phyloP scores from a whole-genome alignment of 2,329 filamentous ascomycete species.

The Endocalyx cinctus region DNA sequence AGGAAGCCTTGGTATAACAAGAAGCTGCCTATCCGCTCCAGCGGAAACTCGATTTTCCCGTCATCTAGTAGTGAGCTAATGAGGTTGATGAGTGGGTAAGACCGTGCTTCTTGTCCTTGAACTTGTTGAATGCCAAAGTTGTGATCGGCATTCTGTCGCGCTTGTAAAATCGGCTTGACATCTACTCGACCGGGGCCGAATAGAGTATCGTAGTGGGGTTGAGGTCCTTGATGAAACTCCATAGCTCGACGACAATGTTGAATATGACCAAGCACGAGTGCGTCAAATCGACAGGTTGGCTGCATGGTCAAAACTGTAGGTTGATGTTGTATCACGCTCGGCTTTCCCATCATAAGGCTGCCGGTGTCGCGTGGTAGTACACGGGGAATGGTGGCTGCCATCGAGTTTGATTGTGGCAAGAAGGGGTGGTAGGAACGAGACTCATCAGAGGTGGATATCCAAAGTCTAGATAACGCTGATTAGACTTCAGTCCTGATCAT shows the following conservation, averaged over 20 bases:
- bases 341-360: constrained; percentile 12
- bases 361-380: constrained; percentile 28
- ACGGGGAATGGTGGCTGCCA: constrained; percentile 31
- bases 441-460: constrained; percentile 25
- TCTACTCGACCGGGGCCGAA: constrained; percentile 30
- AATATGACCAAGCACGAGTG: constrained; percentile 30
- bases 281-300: constrained; percentile 29
- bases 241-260: constrained; percentile 30
- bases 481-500: constrained; percentile 20
- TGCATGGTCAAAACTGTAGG: constrained; percentile 26
- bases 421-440: constrained; percentile 26
- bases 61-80: constrained; percentile 25
- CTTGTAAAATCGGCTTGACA: constrained; percentile 25
- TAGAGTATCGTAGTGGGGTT: constrained; percentile 21
- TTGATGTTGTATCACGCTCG: constrained; percentile 24
- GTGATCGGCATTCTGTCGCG: constrained; percentile 7
- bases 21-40: constrained; percentile 29
- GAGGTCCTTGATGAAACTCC: constrained; percentile 15
- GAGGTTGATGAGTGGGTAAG: constrained; percentile 26
- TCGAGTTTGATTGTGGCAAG: constrained; percentile 30
- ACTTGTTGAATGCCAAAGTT: constrained; percentile 16
- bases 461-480: constrained; percentile 24
- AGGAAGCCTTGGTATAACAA: constrained; percentile 27
- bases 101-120: constrained; percentile 10
- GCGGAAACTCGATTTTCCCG: constrained; percentile 20